Evolutionary conservation across 768 basidiomycete species (phyloP).

Genomic region (Hygrophorus pudorinus): DNA sequence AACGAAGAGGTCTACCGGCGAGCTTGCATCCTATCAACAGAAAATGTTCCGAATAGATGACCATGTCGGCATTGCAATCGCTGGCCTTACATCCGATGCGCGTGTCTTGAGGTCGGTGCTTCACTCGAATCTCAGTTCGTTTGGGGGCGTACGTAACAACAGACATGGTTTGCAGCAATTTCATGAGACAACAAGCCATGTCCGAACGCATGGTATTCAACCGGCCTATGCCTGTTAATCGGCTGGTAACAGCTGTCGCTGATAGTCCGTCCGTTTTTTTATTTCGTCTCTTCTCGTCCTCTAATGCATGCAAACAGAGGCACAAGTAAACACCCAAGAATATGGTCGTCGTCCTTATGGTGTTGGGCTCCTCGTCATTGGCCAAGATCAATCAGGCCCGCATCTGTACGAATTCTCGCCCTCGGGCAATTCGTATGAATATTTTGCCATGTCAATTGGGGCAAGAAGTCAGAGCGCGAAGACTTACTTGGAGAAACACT

Average conservation of each 20-base stretch:
- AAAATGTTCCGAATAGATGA: constrained; percentile 99
- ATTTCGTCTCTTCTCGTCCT: not conserved
- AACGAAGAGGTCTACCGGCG: constrained; percentile 88
- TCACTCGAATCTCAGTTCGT: constrained; percentile 1
- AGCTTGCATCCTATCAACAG: constrained; percentile 98
- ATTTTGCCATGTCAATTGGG: constrained; percentile 97
- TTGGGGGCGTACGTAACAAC: not conserved
- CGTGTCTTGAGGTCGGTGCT: constrained; percentile 78
- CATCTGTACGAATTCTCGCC: constrained; percentile 99
- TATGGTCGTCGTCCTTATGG: constrained; percentile 97
- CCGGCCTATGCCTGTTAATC: constrained; percentile 87
- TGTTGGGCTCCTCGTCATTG: constrained; percentile 96
- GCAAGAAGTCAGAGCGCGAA: constrained; percentile 97
- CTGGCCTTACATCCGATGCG: constrained; percentile 97
- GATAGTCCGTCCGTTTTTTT: constrained; percentile 58
- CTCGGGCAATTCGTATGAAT: constrained; percentile 94
- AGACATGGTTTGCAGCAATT: constrained; percentile 54
- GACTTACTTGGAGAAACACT: constrained; percentile 95
- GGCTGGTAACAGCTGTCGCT: constrained; percentile 88
- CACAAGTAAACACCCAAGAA: constrained; percentile 97
- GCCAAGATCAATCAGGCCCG: constrained; percentile 92
- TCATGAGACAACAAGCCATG: constrained; percentile 99
- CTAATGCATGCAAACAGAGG: constrained; percentile 46
- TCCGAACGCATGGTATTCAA: constrained; percentile 91
- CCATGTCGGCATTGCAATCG: constrained; percentile 98